phyloP scores from a whole-genome alignment of 768 basidiomycete species.

The Podaxis pistillaris region DNA sequence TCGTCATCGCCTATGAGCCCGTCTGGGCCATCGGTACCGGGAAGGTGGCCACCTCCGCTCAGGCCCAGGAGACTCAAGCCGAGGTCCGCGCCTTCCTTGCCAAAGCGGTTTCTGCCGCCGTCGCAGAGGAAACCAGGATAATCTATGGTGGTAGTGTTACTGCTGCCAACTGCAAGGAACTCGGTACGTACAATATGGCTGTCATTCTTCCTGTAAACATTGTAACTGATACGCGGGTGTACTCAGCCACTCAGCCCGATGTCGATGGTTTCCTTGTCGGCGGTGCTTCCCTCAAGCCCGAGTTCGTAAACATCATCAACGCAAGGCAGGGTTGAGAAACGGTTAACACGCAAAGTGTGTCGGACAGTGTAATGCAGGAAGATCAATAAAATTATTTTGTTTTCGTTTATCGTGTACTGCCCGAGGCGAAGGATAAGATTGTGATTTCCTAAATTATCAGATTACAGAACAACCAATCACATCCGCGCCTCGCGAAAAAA shows the following conservation, averaged over 20 bases:
- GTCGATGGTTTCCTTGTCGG: slow-evolving; percentile 99
- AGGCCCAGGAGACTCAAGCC: slow-evolving; percentile 91
- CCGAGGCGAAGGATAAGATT: background rate
- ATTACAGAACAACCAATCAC: slow-evolving; percentile 5
- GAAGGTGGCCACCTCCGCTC: slow-evolving; percentile 86
- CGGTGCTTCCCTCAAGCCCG: slow-evolving; percentile 96
- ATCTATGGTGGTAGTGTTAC: slow-evolving; percentile 97
- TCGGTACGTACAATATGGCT: slow-evolving; percentile 52
- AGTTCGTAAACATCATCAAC: slow-evolving; percentile 92
- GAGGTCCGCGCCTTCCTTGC: slow-evolving; percentile 77
- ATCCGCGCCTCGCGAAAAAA: background rate
- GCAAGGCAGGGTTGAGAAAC: slow-evolving; percentile 34
- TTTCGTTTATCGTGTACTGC: background rate
- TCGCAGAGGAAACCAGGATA: slow-evolving; percentile 76
- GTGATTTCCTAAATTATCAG: background rate
- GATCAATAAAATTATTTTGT: background rate
- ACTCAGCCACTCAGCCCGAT: slow-evolving; percentile 69
- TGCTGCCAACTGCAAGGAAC: slow-evolving; percentile 83
- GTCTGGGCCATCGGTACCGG: slow-evolving; percentile 99
- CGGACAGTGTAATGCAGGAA: background rate
- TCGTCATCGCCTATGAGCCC: slow-evolving; percentile 96
- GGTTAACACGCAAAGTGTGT: background rate
- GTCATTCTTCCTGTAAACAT: background rate
- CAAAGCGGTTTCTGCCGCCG: slow-evolving; percentile 58
- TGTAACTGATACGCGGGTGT: slow-evolving; percentile 2